Evolutionary conservation across 2,329 filamentous ascomycete genomes (phyloP).

Genomic region (Neocatenulostroma microsporum): DNA sequence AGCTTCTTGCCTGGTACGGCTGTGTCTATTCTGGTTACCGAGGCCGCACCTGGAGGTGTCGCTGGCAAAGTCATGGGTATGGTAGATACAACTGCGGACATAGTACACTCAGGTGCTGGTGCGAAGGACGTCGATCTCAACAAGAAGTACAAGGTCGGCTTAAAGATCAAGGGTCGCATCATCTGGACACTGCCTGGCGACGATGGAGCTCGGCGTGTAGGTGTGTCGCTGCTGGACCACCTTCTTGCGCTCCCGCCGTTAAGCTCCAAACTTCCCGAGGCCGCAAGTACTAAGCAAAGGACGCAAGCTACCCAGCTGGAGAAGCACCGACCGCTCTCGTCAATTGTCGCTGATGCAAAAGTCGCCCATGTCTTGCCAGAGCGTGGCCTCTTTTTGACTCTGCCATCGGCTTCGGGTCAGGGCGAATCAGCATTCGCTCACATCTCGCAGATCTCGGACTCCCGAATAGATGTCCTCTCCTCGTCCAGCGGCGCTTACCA

Average conservation of each 20-base stretch:
- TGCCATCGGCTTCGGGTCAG: slow-evolving; percentile 37
- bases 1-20: slow-evolving; percentile 87
- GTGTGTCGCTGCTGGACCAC: slow-evolving; percentile 82
- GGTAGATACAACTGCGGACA: slow-evolving; percentile 81
- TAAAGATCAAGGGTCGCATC: slow-evolving; percentile 76
- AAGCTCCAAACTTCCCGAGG: slow-evolving; percentile 30
- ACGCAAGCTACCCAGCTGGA: slow-evolving; percentile 19
- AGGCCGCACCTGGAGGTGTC: slow-evolving; percentile 66
- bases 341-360: slow-evolving; percentile 67
- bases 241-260: slow-evolving; percentile 55
- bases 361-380: slow-evolving; percentile 72
- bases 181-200: slow-evolving; percentile 78
- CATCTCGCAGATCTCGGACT: slow-evolving; percentile 85
- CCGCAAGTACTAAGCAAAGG: slow-evolving; percentile 22
- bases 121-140: slow-evolving; percentile 58
- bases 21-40: slow-evolving; percentile 74
- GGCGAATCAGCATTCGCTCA: slow-evolving; percentile 63
- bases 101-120: slow-evolving; percentile 77
- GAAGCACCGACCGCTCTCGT: slow-evolving; percentile 61
- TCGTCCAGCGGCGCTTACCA: slow-evolving; percentile 71
- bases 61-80: slow-evolving; percentile 86
- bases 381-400: slow-evolving; percentile 71
- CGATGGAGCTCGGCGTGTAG: slow-evolving; percentile 67
- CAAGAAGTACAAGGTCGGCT: slow-evolving; percentile 72
- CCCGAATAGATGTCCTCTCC: slow-evolving; percentile 76